Evolutionary conservation across 108 stramenopile genomes (phyloP).

Genomic region (Stephanodiscus minutulus): DNA sequence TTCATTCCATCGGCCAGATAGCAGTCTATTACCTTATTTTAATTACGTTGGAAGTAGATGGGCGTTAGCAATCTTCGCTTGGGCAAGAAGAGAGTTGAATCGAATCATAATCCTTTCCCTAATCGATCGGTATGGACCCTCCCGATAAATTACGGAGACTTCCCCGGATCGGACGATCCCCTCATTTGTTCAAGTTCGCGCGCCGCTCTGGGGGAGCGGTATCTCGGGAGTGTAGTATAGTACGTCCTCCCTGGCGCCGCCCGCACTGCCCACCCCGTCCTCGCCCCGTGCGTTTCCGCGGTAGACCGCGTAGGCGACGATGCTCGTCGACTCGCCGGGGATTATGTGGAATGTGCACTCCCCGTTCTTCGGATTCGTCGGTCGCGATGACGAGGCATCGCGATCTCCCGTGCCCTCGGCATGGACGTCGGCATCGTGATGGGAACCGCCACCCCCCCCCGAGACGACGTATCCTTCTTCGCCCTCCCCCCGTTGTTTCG

Average conservation of each 20-base stretch:
- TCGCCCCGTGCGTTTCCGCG: slow-evolving; percentile 21
- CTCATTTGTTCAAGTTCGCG: not conserved
- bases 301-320: slow-evolving; percentile 48
- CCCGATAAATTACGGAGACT: no score
- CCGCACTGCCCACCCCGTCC: slow-evolving; percentile 4
- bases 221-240: slow-evolving; percentile 37
- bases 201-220: slow-evolving; percentile 18
- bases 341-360: slow-evolving; percentile 52
- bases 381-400: not conserved
- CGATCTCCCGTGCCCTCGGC: slow-evolving; percentile 3
- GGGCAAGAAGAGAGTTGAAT: no score
- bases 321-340: slow-evolving; percentile 48
- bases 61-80: no score
- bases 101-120: no score
- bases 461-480: no score
- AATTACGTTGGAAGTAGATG: no score
- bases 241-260: slow-evolving; percentile 22
- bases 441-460: slow-evolving; percentile 1
- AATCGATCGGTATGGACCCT: not conserved
- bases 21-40: no score
- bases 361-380: slow-evolving; percentile 18
- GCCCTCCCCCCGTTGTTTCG: slow-evolving; percentile 5
- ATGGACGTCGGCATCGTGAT: not conserved
- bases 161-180: not conserved
- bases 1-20: no score